Conservation (phyloP, 1,139 yeast species). For the Scheffersomyces cryptocercus region DNA sequence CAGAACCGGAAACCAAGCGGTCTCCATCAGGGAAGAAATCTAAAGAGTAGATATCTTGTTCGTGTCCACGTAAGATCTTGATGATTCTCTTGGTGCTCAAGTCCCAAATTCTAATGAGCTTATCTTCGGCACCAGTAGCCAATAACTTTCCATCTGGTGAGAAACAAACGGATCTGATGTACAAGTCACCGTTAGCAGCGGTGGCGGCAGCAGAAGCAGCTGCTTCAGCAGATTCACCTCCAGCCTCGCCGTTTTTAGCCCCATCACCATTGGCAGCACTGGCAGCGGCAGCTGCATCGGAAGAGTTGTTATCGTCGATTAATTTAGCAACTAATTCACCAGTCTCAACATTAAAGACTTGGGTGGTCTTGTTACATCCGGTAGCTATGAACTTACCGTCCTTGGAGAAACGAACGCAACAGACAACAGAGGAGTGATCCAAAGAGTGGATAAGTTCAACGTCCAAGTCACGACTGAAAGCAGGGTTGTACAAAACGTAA, state of each 20-base stretch:
- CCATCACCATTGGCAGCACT: constrained; percentile 21
- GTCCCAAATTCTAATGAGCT: constrained; percentile 96
- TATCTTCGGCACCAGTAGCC: constrained; percentile 98
- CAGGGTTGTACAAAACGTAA: constrained; percentile 89
- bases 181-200: constrained; percentile 71
- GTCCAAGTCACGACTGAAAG: constrained; percentile 66
- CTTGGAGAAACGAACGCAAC: constrained; percentile 91
- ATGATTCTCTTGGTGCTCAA: constrained; percentile 83
- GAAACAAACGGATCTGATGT: constrained; percentile 93
- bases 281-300: constrained; percentile 33
- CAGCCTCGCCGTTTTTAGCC: constrained; percentile 16
- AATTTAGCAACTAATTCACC: constrained; percentile 86
- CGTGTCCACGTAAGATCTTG: constrained; percentile 90
- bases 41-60: constrained; percentile 94
- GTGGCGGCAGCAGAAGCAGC: constrained; percentile 32
- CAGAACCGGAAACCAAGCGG: constrained; percentile 92
- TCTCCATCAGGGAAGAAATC: constrained; percentile 96
- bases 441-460: constrained; percentile 87
- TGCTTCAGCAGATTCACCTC: constrained; percentile 21
- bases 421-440: constrained; percentile 91
- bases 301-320: constrained; percentile 68
- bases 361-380: constrained; percentile 95
- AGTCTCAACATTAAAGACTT: constrained; percentile 87
- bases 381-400: constrained; percentile 95
- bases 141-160: constrained; percentile 94